Conservation (phyloP, 2,329 filamentous ascomycete genomes). For the Calonectria fujianensis region DNA sequence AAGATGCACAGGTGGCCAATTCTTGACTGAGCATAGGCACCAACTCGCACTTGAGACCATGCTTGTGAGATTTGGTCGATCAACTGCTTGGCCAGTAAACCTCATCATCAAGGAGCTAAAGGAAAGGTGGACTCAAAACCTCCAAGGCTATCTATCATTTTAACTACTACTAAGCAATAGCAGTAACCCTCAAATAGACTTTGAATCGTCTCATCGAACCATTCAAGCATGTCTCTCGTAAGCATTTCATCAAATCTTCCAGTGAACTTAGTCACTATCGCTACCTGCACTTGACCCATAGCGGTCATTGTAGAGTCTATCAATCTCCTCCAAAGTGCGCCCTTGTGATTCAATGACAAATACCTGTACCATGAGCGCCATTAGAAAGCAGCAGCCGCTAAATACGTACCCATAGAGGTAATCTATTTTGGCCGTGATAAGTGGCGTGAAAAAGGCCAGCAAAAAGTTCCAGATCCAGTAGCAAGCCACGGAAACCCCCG, state of each 20-base stretch:
- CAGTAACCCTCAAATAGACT: neutral
- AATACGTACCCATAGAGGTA: constrained; percentile 20
- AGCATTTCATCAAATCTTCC: neutral
- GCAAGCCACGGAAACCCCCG: constrained; percentile 3
- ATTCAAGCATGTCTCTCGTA: neutral
- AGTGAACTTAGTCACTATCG: neutral
- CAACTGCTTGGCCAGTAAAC: constrained; percentile 10
- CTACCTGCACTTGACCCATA: neutral
- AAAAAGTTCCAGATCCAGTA: constrained; percentile 20
- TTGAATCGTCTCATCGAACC: neutral
- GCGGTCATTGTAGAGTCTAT: neutral
- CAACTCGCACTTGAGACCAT: neutral
- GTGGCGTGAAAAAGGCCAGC: constrained; percentile 7
- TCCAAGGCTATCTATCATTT: too few species aligned
- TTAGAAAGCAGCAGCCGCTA: constrained; percentile 7
- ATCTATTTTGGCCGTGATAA: constrained; percentile 11
- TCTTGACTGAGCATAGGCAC: neutral
- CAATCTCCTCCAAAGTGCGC: constrained; percentile 12
- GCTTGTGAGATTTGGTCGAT: neutral
- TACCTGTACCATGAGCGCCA: constrained; percentile 10
- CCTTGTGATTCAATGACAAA: constrained; percentile 16
- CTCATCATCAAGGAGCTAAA: constrained; percentile 5
- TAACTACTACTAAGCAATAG: too few species aligned
- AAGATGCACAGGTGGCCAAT: neutral
- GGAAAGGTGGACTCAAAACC: neutral